Evolutionary conservation across 352 stramenopile species (phyloP).

Genomic region (Peronospora farinosa): DNA sequence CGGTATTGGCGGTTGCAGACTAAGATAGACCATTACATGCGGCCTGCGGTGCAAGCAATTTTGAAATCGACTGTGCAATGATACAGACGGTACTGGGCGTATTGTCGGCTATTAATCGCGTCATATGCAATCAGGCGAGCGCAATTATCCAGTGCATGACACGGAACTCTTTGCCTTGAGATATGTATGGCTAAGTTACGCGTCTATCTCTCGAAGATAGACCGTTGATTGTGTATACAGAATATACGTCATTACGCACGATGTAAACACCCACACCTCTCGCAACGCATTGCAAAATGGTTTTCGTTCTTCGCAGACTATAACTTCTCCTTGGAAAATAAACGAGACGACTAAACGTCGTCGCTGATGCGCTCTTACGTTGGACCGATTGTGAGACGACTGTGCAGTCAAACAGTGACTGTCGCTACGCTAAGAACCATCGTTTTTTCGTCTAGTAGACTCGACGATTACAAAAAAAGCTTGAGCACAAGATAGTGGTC

Average conservation of each 20-base stretch:
- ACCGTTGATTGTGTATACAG: background rate
- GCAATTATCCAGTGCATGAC: background rate
- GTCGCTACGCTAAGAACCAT: background rate
- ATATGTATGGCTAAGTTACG: background rate
- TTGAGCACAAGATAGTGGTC: background rate
- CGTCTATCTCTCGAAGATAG: background rate
- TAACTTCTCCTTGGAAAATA: constrained; percentile 1
- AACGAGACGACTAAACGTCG: background rate
- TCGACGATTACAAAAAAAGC: background rate
- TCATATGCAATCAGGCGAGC: background rate
- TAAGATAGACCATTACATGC: no score
- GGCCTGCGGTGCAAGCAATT: background rate
- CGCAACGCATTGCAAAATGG: constrained; percentile 19
- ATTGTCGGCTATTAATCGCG: constrained; percentile 2
- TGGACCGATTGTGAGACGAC: background rate
- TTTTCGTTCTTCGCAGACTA: constrained; percentile 24
- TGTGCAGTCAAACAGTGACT: background rate
- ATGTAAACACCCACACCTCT: constrained; percentile 1
- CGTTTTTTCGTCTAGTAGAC: background rate
- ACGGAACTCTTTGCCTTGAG: constrained; percentile 1
- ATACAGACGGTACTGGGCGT: background rate
- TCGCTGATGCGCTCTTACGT: constrained; percentile 1
- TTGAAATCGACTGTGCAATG: background rate
- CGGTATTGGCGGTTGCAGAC: no score
- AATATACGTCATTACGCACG: background rate